phyloP scores from a whole-genome alignment of 768 basidiomycete genomes.

The Solioccasus polychromus region DNA sequence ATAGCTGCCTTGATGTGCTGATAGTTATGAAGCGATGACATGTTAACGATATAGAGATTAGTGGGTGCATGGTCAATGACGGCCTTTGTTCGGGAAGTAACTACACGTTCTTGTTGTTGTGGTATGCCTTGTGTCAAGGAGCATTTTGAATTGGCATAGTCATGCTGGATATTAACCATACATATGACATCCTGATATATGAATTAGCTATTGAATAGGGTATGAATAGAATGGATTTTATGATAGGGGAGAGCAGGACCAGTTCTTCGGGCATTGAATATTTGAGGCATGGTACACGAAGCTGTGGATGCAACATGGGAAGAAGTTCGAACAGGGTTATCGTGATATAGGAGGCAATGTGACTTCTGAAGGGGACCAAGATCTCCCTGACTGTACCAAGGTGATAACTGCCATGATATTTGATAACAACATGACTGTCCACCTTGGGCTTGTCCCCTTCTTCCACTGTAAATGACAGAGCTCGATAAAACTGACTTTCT shows the following conservation, averaged over 20 bases:
- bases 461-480: neutral
- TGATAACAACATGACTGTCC: neutral
- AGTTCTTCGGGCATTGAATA: no score
- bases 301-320: no score
- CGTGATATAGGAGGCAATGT: no score
- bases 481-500: neutral
- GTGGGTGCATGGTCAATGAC: neutral
- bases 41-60: neutral
- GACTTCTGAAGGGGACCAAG: neutral
- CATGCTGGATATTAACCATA: neutral
- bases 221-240: neutral
- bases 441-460: neutral
- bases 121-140: neutral
- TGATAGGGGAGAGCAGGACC: neutral
- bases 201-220: neutral
- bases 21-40: neutral
- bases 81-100: neutral
- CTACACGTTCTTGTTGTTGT: neutral
- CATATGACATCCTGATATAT: neutral
- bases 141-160: neutral
- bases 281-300: no score
- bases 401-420: neutral
- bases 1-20: neutral
- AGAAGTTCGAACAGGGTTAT: no score
- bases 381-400: constrained; percentile 1